Conservation (phyloP, 805 yeast species). For the Schwanniomyces pseudopolymorphus region DNA sequence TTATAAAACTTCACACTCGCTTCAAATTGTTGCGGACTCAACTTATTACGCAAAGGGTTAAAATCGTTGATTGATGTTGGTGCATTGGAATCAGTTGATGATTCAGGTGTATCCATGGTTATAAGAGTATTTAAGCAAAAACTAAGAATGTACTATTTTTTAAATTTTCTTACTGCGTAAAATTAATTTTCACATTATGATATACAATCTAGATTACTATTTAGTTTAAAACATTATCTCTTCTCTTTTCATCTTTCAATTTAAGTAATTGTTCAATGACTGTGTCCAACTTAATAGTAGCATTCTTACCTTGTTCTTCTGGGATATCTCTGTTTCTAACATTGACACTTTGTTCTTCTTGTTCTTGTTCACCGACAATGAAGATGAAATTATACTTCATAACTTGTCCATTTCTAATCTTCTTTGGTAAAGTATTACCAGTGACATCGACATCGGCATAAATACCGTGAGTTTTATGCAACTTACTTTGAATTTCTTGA, state of each 20-base stretch:
- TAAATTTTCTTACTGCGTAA: neutral
- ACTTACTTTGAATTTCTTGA: conserved; percentile 65
- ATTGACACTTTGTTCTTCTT: conserved; percentile 75
- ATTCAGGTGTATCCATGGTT: neutral
- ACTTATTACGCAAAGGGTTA: conserved; percentile 27
- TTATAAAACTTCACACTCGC: conserved; percentile 41
- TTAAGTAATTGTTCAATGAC: conserved; percentile 68
- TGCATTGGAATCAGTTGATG: neutral
- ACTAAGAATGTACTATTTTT: too few relatives aligned
- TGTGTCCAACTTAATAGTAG: conserved; percentile 67
- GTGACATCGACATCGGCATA: conserved; percentile 90
- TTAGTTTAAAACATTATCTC: conserved; percentile 49
- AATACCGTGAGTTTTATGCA: conserved; percentile 69
- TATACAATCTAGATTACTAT: neutral
- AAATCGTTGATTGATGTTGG: conserved; percentile 3
- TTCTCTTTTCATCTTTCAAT: conserved; percentile 73
- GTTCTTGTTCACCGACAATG: conserved; percentile 96
- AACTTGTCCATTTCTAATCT: conserved; percentile 95
- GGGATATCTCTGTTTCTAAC: conserved; percentile 95
- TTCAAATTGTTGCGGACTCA: conserved; percentile 34
- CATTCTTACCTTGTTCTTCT: conserved; percentile 91
- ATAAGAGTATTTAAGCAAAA: neutral
- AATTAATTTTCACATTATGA: neutral
- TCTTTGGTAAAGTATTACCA: conserved; percentile 97
- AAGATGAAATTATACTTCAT: conserved; percentile 93